Evolutionary conservation across 2,329 filamentous ascomycete genomes (phyloP).

Genomic region (Pestalotiopsis sp.): DNA sequence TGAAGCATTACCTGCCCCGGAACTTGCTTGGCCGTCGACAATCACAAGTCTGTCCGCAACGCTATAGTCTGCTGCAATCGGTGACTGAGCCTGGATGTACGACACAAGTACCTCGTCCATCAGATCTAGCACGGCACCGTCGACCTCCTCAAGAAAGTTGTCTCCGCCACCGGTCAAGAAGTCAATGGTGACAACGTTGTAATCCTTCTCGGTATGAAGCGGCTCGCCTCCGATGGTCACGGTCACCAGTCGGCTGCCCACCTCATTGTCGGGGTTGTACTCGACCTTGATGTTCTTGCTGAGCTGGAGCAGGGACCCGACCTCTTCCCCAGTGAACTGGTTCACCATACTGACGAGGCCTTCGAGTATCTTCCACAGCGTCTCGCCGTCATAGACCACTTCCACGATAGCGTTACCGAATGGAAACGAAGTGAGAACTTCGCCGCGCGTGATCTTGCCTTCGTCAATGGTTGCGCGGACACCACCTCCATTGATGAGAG

Average conservation of each 20-base stretch:
- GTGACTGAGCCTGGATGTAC: slow-evolving; percentile 51
- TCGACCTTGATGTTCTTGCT: slow-evolving; percentile 57
- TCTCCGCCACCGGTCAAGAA: slow-evolving; percentile 66
- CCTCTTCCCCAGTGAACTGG: slow-evolving; percentile 51
- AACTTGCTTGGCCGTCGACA: slow-evolving; percentile 21
- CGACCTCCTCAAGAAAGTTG: slow-evolving; percentile 50
- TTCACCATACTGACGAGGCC: slow-evolving; percentile 58
- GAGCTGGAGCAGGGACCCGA: slow-evolving; percentile 64
- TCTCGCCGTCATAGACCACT: slow-evolving; percentile 51
- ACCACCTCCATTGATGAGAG: slow-evolving; percentile 65
- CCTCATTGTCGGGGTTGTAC: slow-evolving; percentile 54
- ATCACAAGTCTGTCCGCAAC: slow-evolving; percentile 48
- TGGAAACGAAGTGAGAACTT: slow-evolving; percentile 65
- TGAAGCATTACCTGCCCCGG: background rate
- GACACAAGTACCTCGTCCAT: slow-evolving; percentile 50
- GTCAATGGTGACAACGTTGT: slow-evolving; percentile 63
- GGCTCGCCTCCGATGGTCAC: slow-evolving; percentile 51
- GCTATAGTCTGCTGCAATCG: slow-evolving; percentile 43
- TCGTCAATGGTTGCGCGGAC: slow-evolving; percentile 64
- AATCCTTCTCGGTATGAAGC: slow-evolving; percentile 48
- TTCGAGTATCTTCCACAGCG: slow-evolving; percentile 60
- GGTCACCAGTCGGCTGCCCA: slow-evolving; percentile 52
- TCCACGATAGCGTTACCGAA: slow-evolving; percentile 68
- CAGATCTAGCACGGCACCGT: slow-evolving; percentile 46
- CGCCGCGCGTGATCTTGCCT: slow-evolving; percentile 63